phyloP scores from a whole-genome alignment of 1,139 yeast species.

The Zygosaccharomyces pseudobailii region DNA sequence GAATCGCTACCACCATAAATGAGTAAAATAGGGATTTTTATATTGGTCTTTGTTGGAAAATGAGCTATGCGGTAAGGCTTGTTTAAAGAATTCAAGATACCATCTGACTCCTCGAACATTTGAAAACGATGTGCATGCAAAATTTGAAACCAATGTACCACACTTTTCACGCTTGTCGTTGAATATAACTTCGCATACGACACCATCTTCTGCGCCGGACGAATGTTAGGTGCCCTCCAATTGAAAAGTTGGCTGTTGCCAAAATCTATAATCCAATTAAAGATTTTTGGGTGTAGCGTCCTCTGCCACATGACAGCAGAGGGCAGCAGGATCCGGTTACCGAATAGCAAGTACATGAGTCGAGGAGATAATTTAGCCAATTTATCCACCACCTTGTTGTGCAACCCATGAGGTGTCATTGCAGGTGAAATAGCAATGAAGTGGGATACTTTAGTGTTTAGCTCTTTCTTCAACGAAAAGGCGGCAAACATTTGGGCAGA shows the following conservation, averaged over 20 bases:
- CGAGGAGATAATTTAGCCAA: conserved; percentile 76
- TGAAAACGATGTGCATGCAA: conserved; percentile 76
- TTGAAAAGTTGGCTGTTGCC: conserved; percentile 65
- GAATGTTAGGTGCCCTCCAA: conserved; percentile 72
- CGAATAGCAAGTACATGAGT: conserved; percentile 67
- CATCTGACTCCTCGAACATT: conserved; percentile 68
- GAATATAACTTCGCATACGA: conserved; percentile 83
- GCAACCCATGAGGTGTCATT: conserved; percentile 83
- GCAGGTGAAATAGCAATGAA: conserved; percentile 90
- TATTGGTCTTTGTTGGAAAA: conserved; percentile 59
- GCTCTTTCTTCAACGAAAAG: conserved; percentile 43
- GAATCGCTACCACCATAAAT: conserved; percentile 81
- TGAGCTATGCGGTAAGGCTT: conserved; percentile 41
- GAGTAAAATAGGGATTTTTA: conserved; percentile 63
- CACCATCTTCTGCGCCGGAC: conserved; percentile 64
- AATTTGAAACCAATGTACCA: conserved; percentile 96
- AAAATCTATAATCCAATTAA: conserved; percentile 64
- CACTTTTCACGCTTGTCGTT: conserved; percentile 84
- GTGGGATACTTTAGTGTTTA: conserved; percentile 63
- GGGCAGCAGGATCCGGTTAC: conserved; percentile 66
- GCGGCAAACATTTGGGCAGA: conserved; percentile 84
- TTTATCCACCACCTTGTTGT: conserved; percentile 70
- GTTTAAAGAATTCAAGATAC: conserved; percentile 36
- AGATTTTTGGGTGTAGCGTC: conserved; percentile 79
- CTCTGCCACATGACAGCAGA: conserved; percentile 79